These are phyloP conservation scores for Fusarium begoniae DNA, from an alignment of 2,329 filamentous ascomycete species.

Conservation along the genomic window DNA sequence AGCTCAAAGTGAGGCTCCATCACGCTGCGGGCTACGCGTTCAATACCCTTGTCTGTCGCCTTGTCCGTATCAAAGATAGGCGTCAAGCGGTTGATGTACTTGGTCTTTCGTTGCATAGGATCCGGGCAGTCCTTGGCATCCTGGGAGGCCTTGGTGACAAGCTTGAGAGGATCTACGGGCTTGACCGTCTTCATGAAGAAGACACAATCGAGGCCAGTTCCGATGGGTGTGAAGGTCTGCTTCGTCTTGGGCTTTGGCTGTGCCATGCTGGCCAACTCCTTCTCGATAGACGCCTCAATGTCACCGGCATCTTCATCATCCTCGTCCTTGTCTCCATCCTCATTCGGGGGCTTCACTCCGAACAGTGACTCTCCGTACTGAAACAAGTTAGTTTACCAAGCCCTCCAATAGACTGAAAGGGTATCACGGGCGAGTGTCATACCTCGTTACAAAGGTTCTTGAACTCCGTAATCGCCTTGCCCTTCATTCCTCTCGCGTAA, in stretches of 20 bases:
- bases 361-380: slow-evolving; percentile 74
- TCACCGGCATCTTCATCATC: slow-evolving; percentile 60
- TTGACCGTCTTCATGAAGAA: slow-evolving; percentile 67
- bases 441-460: slow-evolving; percentile 73
- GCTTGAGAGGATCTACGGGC: slow-evolving; percentile 64
- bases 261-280: slow-evolving; percentile 71
- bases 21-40: slow-evolving; percentile 70
- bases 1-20: slow-evolving; percentile 70
- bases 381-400: slow-evolving; percentile 10
- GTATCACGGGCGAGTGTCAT: slow-evolving; percentile 14
- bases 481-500: slow-evolving; percentile 76
- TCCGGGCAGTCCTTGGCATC: slow-evolving; percentile 59
- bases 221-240: slow-evolving; percentile 62
- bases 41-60: slow-evolving; percentile 74
- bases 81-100: slow-evolving; percentile 68
- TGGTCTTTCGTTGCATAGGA: slow-evolving; percentile 56
- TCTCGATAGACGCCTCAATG: slow-evolving; percentile 77
- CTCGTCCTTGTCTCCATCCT: slow-evolving; percentile 44
- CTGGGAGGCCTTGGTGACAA: slow-evolving; percentile 64
- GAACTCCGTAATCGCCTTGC: slow-evolving; percentile 74
- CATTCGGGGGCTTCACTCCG: slow-evolving; percentile 54
- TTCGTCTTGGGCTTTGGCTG: slow-evolving; percentile 52
- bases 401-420: not conserved
- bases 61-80: slow-evolving; percentile 65
- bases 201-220: slow-evolving; percentile 68